Conservation (phyloP, 192 early-diverging fungal species). For the Rhizoclosmatium sp. region DNA sequence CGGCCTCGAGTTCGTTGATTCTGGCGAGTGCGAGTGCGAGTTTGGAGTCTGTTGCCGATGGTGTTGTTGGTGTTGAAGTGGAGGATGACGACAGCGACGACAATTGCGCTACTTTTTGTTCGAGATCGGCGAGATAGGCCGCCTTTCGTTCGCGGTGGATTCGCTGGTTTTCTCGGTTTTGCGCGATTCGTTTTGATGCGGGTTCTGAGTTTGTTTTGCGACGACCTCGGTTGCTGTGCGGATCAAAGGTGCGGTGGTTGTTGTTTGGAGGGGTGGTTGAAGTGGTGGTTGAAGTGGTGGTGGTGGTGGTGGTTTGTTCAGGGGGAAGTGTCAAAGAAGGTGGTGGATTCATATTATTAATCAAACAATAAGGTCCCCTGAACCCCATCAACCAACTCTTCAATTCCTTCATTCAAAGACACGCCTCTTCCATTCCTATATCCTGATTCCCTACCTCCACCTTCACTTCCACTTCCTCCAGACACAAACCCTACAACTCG, state of each 20-base stretch:
- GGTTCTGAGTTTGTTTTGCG: background rate
- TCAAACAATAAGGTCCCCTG: background rate
- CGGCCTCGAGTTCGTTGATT: background rate
- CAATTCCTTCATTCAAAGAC: background rate
- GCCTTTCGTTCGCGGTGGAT: background rate
- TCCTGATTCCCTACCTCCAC: too few relatives aligned
- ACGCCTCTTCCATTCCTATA: too few relatives aligned
- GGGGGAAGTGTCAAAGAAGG: too few relatives aligned
- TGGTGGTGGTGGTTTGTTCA: too few relatives aligned
- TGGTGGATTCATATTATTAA: background rate
- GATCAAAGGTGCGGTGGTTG: background rate
- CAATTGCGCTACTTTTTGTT: background rate
- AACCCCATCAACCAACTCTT: background rate
- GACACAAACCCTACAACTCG: too few relatives aligned
- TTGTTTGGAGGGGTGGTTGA: background rate
- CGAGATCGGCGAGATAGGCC: background rate
- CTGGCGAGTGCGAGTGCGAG: background rate
- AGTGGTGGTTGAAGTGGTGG: too few relatives aligned
- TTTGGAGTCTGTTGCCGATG: background rate
- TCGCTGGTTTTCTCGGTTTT: conserved; percentile 11
- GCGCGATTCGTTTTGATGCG: background rate
- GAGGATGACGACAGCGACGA: background rate
- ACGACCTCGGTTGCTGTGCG: background rate
- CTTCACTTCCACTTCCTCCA: too few relatives aligned
- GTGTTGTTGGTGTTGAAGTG: background rate